Percentiles rank a stretch among this genome's conserved stretches.
Conservation (phyloP, 768 basidiomycete species). For the Termitomyces sp. region DNA sequence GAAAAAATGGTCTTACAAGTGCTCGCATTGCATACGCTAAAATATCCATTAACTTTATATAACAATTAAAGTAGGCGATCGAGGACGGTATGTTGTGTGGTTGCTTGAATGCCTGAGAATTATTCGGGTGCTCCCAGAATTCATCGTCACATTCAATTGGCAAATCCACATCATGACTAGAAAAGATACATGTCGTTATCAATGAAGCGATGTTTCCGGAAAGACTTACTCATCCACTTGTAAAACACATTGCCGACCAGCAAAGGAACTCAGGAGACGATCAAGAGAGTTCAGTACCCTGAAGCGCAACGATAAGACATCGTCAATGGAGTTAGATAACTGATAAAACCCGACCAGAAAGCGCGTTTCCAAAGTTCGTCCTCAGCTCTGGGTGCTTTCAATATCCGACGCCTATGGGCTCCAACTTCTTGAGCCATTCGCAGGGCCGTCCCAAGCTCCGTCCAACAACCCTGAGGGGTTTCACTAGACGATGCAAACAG, state of each 20-base stretch:
- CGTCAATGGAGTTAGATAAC: neutral
- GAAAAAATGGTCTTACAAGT: constrained; percentile 33
- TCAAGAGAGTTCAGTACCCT: constrained; percentile 51
- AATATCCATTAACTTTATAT: constrained; percentile 54
- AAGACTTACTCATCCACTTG: constrained; percentile 69
- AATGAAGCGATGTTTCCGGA: neutral
- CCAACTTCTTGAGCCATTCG: constrained; percentile 73
- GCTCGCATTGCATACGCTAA: constrained; percentile 53
- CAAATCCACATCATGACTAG: constrained; percentile 67
- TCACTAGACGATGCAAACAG: constrained; percentile 42
- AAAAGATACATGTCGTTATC: neutral
- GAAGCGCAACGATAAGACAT: neutral
- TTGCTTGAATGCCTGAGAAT: constrained; percentile 52
- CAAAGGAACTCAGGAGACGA: constrained; percentile 35
- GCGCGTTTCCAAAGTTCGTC: constrained; percentile 73
- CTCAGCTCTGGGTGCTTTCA: constrained; percentile 36
- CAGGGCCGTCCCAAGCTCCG: constrained; percentile 58
- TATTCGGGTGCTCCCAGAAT: constrained; percentile 57
- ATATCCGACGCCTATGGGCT: constrained; percentile 45
- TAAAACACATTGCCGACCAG: constrained; percentile 67
- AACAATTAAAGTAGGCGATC: constrained; percentile 50
- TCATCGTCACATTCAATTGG: constrained; percentile 61
- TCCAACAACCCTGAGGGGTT: constrained; percentile 54
- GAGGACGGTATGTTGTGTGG: constrained; percentile 50
- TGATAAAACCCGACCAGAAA: constrained; percentile 39